Conservation (phyloP, 1,284 basidiomycete genomes). For the Cutaneotrichosporon mucoides region DNA sequence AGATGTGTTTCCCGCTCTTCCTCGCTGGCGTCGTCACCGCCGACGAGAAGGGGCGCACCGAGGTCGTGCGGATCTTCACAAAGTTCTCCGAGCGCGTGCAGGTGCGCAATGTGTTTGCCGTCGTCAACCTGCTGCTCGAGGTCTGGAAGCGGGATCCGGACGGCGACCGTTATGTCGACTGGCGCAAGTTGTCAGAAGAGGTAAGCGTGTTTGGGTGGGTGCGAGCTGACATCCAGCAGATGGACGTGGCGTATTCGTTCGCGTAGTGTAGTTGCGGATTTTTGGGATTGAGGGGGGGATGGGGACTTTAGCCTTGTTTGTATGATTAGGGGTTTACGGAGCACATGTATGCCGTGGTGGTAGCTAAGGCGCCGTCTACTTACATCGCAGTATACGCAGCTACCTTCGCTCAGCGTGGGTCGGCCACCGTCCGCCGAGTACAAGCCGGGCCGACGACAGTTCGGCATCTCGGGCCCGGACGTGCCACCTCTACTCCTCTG, state of each 20-base stretch:
- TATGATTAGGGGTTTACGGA: too few species aligned
- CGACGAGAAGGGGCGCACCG: constrained; percentile 19
- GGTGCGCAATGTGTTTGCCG: constrained; percentile 27
- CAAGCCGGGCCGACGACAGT: too few species aligned
- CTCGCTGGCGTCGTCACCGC: constrained; percentile 31
- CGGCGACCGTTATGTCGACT: constrained; percentile 28
- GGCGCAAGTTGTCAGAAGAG: constrained; percentile 24
- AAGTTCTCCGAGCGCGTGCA: constrained; percentile 27
- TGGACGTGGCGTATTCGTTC: constrained; percentile 11
- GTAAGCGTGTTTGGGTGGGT: not conserved
- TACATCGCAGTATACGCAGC: too few species aligned
- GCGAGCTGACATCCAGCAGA: constrained; percentile 1
- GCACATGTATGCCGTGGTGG: too few species aligned
- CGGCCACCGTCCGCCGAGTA: too few species aligned
- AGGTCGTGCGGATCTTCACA: constrained; percentile 25
- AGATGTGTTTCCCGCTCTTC: constrained; percentile 39
- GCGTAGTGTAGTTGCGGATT: not conserved
- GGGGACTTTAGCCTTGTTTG: too few species aligned
- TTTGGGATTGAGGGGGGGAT: too few species aligned
- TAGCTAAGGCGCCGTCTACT: too few species aligned
- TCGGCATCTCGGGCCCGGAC: too few species aligned
- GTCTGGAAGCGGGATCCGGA: constrained; percentile 32
- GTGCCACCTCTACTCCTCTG: too few species aligned
- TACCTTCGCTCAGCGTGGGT: too few species aligned
- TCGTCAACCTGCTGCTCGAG: constrained; percentile 26